Base-by-base conservation (phyloP, 179 eudicot species). In the Silene noctiflora region DNA sequence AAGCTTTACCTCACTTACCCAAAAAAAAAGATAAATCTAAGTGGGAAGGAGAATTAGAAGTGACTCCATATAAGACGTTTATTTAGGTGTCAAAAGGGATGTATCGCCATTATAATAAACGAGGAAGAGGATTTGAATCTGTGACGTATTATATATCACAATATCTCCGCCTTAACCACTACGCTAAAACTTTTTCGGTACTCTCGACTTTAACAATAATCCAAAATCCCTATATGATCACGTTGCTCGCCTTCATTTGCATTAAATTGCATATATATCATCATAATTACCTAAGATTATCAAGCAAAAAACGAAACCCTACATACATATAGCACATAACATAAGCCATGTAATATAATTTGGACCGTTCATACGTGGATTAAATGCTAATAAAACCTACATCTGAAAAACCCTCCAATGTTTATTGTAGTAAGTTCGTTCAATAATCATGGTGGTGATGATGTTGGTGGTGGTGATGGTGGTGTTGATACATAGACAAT, bases 361-460 rank as follows among this genome's bases (percentile, higher is more conserved):
- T 24, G 39, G 73, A 70, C 13, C 17, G 27, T 46, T 69, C 59
- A 20, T 35, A 22, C 68, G 13, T 55, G 24, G 14, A 9, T 10
- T 4, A 3, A 69, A 76, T 51, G 21, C 65, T 56, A 71, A 72
- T 44, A 33, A 33, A 33, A 4, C 39, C 39, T 33, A 33, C 44
- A 67, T 1, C 16, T 62, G n/a, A 31, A 14, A 61, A 75, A 5
- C 27, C 64, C 24, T 33, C 31, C 29, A 9, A 67, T 12, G 58
- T 48, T 24, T 13, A 69, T 21, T 6, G 6, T 65, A 67, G 5
- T 42, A 20, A 42, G 39, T 4, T 21, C 71, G 20, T 12, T 82
- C 56, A 79, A 27, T 79, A 83, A 13, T 80, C 80, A 27, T 79
- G 80, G 31, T 72, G 82, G 11, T 81, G 84, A 4, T 78, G 84